A percentile compares a stretch with the other conserved stretches of the same genome.
These are phyloP conservation scores for Ascocoryne sarcoides DNA, from an alignment of 2,329 filamentous ascomycete genomes.

Conservation along the genomic window DNA sequence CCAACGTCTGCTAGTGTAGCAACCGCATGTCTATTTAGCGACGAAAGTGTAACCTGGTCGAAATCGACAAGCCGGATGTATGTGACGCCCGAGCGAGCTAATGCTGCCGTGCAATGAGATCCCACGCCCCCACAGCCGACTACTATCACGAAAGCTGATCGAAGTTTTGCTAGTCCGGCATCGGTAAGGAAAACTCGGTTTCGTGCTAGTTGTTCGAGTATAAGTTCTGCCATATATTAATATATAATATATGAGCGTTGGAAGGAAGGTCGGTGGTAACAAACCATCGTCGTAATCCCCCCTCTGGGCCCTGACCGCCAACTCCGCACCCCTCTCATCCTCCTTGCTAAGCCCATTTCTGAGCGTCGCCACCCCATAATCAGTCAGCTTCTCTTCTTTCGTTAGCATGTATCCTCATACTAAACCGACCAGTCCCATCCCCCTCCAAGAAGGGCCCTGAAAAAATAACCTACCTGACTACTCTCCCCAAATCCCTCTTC, in stretches of 20 bases:
- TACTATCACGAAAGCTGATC: conserved; percentile 74
- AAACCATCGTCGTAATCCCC: conserved; percentile 53
- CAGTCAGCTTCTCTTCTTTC: conserved; percentile 37
- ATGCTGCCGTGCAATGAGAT: conserved; percentile 78
- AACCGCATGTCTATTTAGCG: conserved; percentile 90
- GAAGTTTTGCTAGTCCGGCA: conserved; percentile 69
- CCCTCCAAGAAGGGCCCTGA: background rate
- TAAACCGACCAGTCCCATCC: background rate
- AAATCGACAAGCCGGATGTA: conserved; percentile 88
- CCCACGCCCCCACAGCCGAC: conserved; percentile 94
- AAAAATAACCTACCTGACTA: conserved; percentile 29
- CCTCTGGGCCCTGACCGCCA: conserved; percentile 50
- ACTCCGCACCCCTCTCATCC: conserved; percentile 48
- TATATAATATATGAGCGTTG: background rate
- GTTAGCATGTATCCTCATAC: conserved; percentile 27
- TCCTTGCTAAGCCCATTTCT: conserved; percentile 41
- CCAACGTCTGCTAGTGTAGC: conserved; percentile 92
- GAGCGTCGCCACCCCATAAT: conserved; percentile 35
- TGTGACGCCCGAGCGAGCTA: conserved; percentile 84
- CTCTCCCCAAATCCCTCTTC: conserved; percentile 27
- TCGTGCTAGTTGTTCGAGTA: conserved; percentile 87
- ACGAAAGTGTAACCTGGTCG: conserved; percentile 92
- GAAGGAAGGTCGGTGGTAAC: background rate
- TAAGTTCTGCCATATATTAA: conserved; percentile 52
- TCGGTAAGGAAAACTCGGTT: conserved; percentile 87